phyloP scores from a whole-genome alignment of 2,329 filamentous ascomycete genomes.

The Fusarium globosum region DNA sequence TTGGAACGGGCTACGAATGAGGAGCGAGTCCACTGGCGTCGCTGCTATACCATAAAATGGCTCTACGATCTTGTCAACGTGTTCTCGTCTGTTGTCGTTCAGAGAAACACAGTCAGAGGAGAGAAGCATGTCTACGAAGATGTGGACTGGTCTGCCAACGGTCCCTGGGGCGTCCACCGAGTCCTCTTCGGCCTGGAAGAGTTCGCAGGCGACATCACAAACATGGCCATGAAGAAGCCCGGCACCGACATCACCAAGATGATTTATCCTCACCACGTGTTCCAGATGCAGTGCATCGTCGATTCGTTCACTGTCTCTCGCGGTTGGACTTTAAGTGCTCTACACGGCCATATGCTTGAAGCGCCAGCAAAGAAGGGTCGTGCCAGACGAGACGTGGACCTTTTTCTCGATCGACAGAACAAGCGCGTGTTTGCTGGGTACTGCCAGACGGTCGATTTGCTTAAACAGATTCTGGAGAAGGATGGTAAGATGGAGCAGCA shows the following conservation, averaged over 20 bases:
- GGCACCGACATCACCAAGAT: constrained; percentile 51
- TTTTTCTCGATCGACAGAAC: constrained; percentile 54
- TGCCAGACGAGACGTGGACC: constrained; percentile 55
- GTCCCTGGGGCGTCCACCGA: constrained; percentile 28
- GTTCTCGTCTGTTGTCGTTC: constrained; percentile 46
- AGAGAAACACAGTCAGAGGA: background rate
- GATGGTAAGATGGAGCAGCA: background rate
- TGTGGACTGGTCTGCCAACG: background rate
- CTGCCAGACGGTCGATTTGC: background rate
- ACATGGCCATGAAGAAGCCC: constrained; percentile 58
- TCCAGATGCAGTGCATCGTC: constrained; percentile 62
- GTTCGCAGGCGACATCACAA: constrained; percentile 57
- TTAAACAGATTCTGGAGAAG: background rate
- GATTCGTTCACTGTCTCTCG: constrained; percentile 58
- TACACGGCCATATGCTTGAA: constrained; percentile 51
- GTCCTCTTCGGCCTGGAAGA: constrained; percentile 58
- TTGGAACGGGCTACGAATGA: constrained; percentile 52
- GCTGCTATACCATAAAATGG: constrained; percentile 62
- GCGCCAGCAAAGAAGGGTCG: constrained; percentile 51
- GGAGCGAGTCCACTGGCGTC: constrained; percentile 58
- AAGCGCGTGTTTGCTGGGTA: constrained; percentile 37
- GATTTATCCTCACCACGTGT: constrained; percentile 60
- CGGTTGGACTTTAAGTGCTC: constrained; percentile 53
- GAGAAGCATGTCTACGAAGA: background rate
- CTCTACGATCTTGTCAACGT: constrained; percentile 63